Percentiles rank a stretch among this genome's conserved stretches.
Evolutionary conservation across 2,329 filamentous ascomycete species (phyloP).

Genomic region (Pseudogymnoascus sp.): DNA sequence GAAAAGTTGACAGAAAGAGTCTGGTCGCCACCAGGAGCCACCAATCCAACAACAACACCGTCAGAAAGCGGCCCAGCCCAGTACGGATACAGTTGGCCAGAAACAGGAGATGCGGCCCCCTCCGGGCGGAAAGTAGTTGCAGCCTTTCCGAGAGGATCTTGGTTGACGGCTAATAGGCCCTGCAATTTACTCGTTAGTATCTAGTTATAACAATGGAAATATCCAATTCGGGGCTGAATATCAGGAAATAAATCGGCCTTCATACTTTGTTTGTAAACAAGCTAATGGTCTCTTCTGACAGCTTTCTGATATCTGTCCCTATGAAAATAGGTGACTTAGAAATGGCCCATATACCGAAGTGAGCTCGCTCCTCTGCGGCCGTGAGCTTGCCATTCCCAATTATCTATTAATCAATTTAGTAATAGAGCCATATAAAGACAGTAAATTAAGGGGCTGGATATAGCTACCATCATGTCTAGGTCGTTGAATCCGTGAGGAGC

Average conservation of each 20-base stretch:
- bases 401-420: background rate
- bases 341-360: constrained; percentile 9
- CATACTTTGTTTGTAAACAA: background rate
- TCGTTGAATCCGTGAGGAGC: constrained; percentile 2
- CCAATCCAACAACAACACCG: constrained; percentile 32
- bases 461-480: background rate
- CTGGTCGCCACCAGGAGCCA: constrained; percentile 33
- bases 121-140: constrained; percentile 30
- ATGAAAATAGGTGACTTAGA: constrained; percentile 1
- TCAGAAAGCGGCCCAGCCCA: constrained; percentile 34
- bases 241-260: background rate
- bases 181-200: constrained; percentile 8
- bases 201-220: background rate
- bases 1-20: constrained; percentile 40
- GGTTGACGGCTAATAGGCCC: constrained; percentile 9
- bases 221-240: background rate
- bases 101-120: constrained; percentile 33
- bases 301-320: background rate
- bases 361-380: constrained; percentile 23
- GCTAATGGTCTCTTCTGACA: background rate
- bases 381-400: constrained; percentile 28
- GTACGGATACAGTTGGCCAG: constrained; percentile 36
- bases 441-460: background rate
- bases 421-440: background rate
- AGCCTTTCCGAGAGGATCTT: constrained; percentile 32